Percentiles rank a stretch among this genome's conserved stretches.
Evolutionary conservation across 495 filamentous ascomycete genomes (phyloP).

Genomic region (Bryoglossum gracile): DNA sequence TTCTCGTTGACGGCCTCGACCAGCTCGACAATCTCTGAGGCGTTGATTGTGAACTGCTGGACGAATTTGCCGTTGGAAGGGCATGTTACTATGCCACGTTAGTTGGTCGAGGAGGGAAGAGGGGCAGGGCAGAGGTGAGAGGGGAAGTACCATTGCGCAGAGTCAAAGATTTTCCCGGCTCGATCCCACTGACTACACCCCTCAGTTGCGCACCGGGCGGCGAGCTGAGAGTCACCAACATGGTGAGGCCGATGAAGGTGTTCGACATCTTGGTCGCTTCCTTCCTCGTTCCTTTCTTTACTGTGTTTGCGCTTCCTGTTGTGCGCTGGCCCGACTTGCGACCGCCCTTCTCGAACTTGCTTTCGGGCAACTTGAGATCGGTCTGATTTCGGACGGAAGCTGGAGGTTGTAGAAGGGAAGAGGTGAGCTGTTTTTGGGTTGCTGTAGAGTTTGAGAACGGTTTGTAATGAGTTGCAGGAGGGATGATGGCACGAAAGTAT

Average conservation of each 20-base stretch:
- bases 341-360: too few species aligned
- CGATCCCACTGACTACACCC: slow-evolving; percentile 66
- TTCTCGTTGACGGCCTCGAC: slow-evolving; percentile 27
- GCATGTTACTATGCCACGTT: slow-evolving; percentile 15
- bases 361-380: too few species aligned
- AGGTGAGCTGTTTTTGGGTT: too few species aligned
- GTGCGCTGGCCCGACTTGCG: too few species aligned
- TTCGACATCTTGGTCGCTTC: slow-evolving; percentile 19
- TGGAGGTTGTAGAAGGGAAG: too few species aligned
- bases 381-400: too few species aligned
- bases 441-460: too few species aligned
- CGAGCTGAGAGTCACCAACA: slow-evolving; percentile 63
- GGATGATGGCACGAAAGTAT: not conserved
- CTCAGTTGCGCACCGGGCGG: slow-evolving; percentile 59
- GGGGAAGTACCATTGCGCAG: slow-evolving; percentile 66
- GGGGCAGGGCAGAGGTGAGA: not conserved
- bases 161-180: slow-evolving; percentile 62
- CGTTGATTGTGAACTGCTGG: slow-evolving; percentile 30
- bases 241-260: slow-evolving; percentile 72
- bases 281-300: not conserved
- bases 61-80: slow-evolving; percentile 27
- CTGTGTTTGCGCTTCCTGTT: not conserved
- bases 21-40: slow-evolving; percentile 34
- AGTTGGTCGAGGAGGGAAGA: slow-evolving; percentile 4
- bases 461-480: not conserved